Percentiles rank a stretch among this genome's conserved stretches.
These are phyloP conservation scores for Wickerhamiella alocasiicola DNA, from an alignment of 805 yeast genomes.

Conservation along the genomic window DNA sequence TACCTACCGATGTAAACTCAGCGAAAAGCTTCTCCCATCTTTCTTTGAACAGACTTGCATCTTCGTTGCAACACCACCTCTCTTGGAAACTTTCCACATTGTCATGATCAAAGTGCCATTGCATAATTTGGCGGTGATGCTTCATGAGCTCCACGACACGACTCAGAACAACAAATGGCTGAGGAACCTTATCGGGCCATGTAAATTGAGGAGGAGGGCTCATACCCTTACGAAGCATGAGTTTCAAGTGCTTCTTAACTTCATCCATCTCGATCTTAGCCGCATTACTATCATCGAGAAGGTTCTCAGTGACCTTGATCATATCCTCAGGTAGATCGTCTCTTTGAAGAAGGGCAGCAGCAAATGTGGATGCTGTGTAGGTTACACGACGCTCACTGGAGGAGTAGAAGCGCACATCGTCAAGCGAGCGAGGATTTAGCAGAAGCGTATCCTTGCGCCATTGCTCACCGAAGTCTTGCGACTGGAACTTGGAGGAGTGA, in stretches of 20 bases:
- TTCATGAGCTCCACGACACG: constrained; percentile 93
- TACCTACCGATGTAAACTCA: constrained; percentile 84
- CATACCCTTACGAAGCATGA: constrained; percentile 84
- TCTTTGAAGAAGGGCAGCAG: constrained; percentile 60
- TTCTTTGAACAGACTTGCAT: constrained; percentile 77
- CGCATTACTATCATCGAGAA: constrained; percentile 92
- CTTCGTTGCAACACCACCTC: constrained; percentile 96
- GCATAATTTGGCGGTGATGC: constrained; percentile 75
- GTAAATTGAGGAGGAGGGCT: constrained; percentile 97
- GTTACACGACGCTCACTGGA: constrained; percentile 92
- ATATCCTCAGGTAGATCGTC: constrained; percentile 66
- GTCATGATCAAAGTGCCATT: constrained; percentile 55
- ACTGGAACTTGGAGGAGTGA: constrained; percentile 91
- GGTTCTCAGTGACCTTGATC: constrained; percentile 72
- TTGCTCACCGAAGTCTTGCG: constrained; percentile 90
- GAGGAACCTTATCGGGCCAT: constrained; percentile 98
- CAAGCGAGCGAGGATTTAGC: constrained; percentile 69
- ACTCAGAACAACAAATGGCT: constrained; percentile 86
- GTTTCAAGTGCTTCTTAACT: constrained; percentile 92
- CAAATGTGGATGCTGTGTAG: constrained; percentile 81
- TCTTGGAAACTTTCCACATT: constrained; percentile 58
- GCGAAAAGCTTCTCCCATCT: constrained; percentile 94
- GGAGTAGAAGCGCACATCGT: constrained; percentile 76
- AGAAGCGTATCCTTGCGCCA: constrained; percentile 82
- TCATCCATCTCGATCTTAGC: constrained; percentile 97